Base-by-base conservation (phyloP, 495 filamentous ascomycete genomes). In the Penicillium dipodomyicola region DNA sequence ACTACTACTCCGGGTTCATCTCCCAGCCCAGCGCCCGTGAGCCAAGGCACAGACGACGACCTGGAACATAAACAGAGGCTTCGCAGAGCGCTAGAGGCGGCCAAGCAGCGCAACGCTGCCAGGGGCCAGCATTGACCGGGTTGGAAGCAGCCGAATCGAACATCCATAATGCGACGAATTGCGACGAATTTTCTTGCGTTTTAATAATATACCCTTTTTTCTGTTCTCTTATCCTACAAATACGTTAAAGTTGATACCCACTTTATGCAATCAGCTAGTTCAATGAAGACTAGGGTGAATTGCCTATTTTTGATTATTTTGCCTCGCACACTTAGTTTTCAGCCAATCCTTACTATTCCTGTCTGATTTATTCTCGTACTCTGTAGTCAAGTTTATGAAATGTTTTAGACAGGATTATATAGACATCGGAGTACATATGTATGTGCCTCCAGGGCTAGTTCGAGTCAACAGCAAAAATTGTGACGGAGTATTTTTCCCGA, bases 21-120 rank as follows among this genome's bases (percentile, higher is more conserved):
- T 25, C 52, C 55, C 14, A 55, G 42, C 22, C 57, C 65, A 12
- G 25, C 52, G 19, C 52, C 45, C 5, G 25, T 35, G 25, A 25
- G 35, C 15, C 29, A 44, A 43, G 57, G 56, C 11, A 22, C 59
- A 23, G 68, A 65, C 9, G 62, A 63, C 12, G 66, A 80, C 29
- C 58, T 63, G 10, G 72, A 73, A 45, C 75, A 80, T 57, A 68
- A 78, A 57, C 68, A 78, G 49, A 68, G 79, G 42, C 58, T 80
- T 33, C 75, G 73, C 29, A 77, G 68, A 56, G 77, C 79, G 4
- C 53, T 82, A 44, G 77, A 81, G 40, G 71, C 75, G 27, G 79
- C 77, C 5, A 80, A 81, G 63, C 76, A 69, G 61, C 71, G 79
- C 51, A 81, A 82, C 63, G 76, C 78, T 29, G 69, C 67, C 19